Evolutionary conservation across 192 early-diverging fungal species (phyloP), one percentile per base, ranked within the genome.

Genomic region (Jimgerdemannia lactiflua): DNA sequence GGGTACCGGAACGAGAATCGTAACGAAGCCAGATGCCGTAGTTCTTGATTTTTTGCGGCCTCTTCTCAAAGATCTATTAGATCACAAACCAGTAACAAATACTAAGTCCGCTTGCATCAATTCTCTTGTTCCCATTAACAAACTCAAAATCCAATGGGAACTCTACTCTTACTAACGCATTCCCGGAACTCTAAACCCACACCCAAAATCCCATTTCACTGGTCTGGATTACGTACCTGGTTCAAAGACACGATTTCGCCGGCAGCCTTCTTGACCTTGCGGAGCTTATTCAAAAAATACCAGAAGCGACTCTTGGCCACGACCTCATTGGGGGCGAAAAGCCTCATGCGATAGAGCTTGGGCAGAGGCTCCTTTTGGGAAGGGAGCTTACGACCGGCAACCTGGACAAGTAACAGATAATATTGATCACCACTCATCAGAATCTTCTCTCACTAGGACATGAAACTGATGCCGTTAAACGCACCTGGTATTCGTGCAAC

Each of bases 21-120:
- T 99, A 99, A 80, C 97, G 96, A 77, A 99, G 91, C 95, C 95
- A 99, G 90, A 99, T 95, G 80, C 98, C 98, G 83, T 91, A 99
- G 94, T 96, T 99, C 92, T 98, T 99, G 82, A 96, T 92, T 78
- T 86, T 84, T 67, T 90, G 82, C 72, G 96, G 96, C 83, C 93
- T 92, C 86, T 97, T 92, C 90, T 98, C 98, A 85, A 91, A 94
- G 91, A 96, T 95, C 92, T 94, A 74, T 42, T n/a, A 20, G 44
- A 72, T 70, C 64, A 39, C 67, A 19, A 59, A 59, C 14, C 6
- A 59, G 14, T 10, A 59, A 10, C 6, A 59, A 59, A 59, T 10
- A 59, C 6, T 0, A 14, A 59, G 14, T 20, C 14, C 65, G 3
- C 42, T 11, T 39, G 39, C 2, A 18, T 41, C 19, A 19, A 41